These are phyloP conservation scores for Larix sibirica DNA, from an alignment of 83 land plant genomes.

Conservation along the genomic window DNA sequence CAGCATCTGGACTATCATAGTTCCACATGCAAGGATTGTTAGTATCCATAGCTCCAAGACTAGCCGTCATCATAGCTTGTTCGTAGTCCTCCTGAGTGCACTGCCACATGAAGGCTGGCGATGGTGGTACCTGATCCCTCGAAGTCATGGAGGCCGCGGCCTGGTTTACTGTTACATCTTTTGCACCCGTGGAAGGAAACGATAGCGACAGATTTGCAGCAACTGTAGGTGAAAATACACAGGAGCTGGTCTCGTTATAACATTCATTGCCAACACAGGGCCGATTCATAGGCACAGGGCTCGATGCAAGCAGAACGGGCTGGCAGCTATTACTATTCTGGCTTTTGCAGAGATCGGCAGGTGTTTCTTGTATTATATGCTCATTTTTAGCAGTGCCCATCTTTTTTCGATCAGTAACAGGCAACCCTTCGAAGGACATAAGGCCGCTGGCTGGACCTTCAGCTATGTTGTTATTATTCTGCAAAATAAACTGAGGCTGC, in stretches of 20 bases:
- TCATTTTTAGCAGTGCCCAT: background rate
- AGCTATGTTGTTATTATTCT: background rate
- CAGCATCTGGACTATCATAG: background rate
- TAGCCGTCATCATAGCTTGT: background rate
- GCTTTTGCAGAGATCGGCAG: background rate
- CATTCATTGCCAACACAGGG: background rate
- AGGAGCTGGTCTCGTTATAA: background rate
- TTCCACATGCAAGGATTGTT: background rate
- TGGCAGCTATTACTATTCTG: background rate
- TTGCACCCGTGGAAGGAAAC: background rate
- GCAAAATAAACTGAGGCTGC: background rate
- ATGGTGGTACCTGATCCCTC: background rate
- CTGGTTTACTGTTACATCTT: background rate
- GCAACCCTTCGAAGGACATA: background rate
- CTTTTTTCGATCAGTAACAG: too few relatives aligned
- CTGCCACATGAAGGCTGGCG: slow-evolving; percentile 4
- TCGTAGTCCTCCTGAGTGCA: background rate
- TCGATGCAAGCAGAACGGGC: background rate
- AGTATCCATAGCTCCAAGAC: background rate
- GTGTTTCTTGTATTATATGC: background rate
- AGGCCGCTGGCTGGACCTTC: background rate
- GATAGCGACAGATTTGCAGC: background rate
- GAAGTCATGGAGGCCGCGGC: background rate
- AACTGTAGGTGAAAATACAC: background rate
- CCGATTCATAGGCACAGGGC: background rate